Base-by-base conservation (phyloP, 192 early-diverging fungal genomes). In the Coemansia sp. region DNA sequence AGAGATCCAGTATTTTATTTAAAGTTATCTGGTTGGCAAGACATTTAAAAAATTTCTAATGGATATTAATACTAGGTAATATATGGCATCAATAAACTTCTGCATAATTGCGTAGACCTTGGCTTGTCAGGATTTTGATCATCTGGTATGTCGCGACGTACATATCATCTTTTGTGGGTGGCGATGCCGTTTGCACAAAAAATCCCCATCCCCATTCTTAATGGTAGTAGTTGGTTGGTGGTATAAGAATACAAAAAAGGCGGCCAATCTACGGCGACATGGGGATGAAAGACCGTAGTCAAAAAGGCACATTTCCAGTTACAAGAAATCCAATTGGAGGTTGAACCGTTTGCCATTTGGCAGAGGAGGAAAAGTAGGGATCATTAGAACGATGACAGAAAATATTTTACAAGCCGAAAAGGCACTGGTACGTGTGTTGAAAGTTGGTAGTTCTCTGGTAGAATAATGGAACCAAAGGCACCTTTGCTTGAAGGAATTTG, bases 251-350 rank as follows among this genome's bases (percentile, higher is more conserved):
- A 57, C 56, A 57, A 32, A 57, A 32, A 30, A 32, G 24, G 54
- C 54, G 54, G 56, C 29, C 27, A 57, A 57, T 57, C 56, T 57
- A 57, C 56, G 56, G 56, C 56, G n/a, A 27, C 56, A 57, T 30
- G 56, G 56, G 56, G 56, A 32, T 17, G 29, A 27, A 57, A 21
- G 31, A 30, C 56, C 56, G 56, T 57, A 57, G 56, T 46, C 39
- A 46, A 46, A 14, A 46, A 46, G 36, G 39, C 39, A 57, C 56
- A 57, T 57, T 57, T 57, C 56, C 56, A 57, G 56, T 32, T 57
- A 31, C 29, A 20, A 10, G 17, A 27, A 32, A 19, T 10, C 3
- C 56, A 31, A 57, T 57, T 57, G 56, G 56, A 27, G 17, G 56
- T 20, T 24, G 54, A 27, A 30, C 25, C 22, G 25, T 30, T 29